Conservation (phyloP, 2,329 filamentous ascomycete genomes). For the Magnaporthiopsis incrustans region DNA sequence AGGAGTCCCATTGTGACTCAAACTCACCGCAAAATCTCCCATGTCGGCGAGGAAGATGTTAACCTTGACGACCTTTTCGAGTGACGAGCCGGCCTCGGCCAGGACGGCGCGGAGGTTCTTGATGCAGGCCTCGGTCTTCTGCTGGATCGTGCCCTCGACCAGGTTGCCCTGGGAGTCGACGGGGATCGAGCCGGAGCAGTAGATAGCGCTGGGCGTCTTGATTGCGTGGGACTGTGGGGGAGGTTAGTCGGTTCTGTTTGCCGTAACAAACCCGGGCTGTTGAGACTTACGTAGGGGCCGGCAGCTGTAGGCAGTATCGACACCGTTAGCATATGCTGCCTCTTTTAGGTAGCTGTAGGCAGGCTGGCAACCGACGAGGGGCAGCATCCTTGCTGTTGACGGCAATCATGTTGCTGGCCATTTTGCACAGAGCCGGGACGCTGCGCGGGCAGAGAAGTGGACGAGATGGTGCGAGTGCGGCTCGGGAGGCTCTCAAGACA, state of each 20-base stretch:
- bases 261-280: background rate
- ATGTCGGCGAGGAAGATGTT: slow-evolving; percentile 90
- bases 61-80: slow-evolving; percentile 81
- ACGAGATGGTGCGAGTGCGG: background rate
- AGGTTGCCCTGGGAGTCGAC: slow-evolving; percentile 48
- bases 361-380: slow-evolving; percentile 36
- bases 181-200: slow-evolving; percentile 66
- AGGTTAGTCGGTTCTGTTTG: background rate
- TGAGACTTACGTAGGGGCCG: slow-evolving; percentile 51
- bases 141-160: slow-evolving; percentile 49
- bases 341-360: background rate
- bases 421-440: slow-evolving; percentile 18
- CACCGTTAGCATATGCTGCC: background rate
- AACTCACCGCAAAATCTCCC: slow-evolving; percentile 66
- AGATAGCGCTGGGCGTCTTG: slow-evolving; percentile 57
- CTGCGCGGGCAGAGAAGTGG: background rate
- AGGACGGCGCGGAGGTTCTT: slow-evolving; percentile 81
- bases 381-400: slow-evolving; percentile 53
- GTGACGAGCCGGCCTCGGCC: slow-evolving; percentile 67
- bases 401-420: slow-evolving; percentile 38
- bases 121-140: slow-evolving; percentile 57
- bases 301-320: slow-evolving; percentile 38
- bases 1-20: slow-evolving; percentile 22
- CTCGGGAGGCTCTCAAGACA: background rate
- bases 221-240: slow-evolving; percentile 44